Evolutionary conservation across 2,329 filamentous ascomycete genomes (phyloP).

Genomic region (Mycogone perniciosa): DNA sequence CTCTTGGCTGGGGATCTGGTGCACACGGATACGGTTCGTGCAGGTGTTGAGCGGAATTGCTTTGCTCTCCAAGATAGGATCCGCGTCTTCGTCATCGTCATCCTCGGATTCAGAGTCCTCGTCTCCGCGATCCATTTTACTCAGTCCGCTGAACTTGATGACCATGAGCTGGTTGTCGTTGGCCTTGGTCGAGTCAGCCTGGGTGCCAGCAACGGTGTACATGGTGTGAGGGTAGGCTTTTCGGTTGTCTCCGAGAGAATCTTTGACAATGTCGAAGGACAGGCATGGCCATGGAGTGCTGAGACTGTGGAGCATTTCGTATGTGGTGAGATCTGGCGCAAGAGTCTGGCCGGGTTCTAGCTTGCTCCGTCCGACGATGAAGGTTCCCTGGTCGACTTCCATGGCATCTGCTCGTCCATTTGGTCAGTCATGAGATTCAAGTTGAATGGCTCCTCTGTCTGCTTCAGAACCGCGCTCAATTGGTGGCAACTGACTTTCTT

Average conservation of each 20-base stretch:
- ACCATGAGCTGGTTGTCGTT: constrained; percentile 93
- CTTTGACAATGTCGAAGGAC: constrained; percentile 86
- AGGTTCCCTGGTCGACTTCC: constrained; percentile 90
- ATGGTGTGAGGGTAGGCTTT: constrained; percentile 92
- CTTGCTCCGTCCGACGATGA: constrained; percentile 91
- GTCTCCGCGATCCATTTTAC: constrained; percentile 70
- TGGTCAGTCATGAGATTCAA: background rate
- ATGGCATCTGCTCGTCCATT: constrained; percentile 57
- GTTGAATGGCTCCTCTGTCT: background rate
- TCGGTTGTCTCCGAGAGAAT: constrained; percentile 79
- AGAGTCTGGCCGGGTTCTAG: constrained; percentile 86
- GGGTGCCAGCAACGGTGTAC: constrained; percentile 91
- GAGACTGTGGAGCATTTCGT: constrained; percentile 94
- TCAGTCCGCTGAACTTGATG: constrained; percentile 90
- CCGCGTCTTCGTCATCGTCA: constrained; percentile 68
- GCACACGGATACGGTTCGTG: constrained; percentile 86
- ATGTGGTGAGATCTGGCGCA: constrained; percentile 85
- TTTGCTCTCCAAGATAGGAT: constrained; percentile 91
- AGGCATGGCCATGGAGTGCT: constrained; percentile 95
- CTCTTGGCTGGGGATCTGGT: constrained; percentile 69
- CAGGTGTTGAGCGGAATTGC: constrained; percentile 79
- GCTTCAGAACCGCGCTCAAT: background rate
- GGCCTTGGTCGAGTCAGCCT: constrained; percentile 68
- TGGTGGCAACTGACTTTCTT: constrained; percentile 42
- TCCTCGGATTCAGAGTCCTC: constrained; percentile 63